Conservation (phyloP, 208 protist genomes). For the Herpetomonas tarakana region DNA sequence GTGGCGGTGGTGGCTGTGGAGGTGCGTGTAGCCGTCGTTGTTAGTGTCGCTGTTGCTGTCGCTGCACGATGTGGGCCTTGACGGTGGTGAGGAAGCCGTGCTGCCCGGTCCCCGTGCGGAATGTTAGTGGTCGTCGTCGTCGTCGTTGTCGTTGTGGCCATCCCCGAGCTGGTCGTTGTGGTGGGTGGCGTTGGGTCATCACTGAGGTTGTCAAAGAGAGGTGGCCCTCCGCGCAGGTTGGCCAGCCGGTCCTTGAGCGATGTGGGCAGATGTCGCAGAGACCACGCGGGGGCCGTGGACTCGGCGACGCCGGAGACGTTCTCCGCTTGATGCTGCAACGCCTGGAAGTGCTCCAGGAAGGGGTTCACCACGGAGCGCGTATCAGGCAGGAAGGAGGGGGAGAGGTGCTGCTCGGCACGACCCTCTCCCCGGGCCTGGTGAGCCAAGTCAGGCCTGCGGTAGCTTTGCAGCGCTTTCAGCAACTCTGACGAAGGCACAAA, state of each 20-base stretch:
- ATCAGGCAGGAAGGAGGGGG: background rate
- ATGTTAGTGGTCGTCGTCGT: background rate
- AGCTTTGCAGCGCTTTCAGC: conserved; percentile 2
- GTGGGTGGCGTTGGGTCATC: background rate
- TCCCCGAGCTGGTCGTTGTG: background rate
- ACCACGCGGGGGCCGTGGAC: too few species aligned
- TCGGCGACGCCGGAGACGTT: too few species aligned
- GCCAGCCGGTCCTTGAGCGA: too few species aligned
- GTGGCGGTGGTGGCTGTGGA: background rate
- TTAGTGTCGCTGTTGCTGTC: background rate
- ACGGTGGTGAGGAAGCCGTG: background rate
- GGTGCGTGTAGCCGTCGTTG: background rate
- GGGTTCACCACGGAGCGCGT: background rate
- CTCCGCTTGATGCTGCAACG: too few species aligned
- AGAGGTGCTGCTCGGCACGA: background rate
- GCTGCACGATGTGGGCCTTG: background rate
- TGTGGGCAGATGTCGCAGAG: too few species aligned
- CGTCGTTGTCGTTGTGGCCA: background rate
- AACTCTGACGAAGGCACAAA: background rate
- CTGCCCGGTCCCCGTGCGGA: too few species aligned
- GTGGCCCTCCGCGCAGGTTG: too few species aligned
- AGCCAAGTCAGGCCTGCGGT: background rate
- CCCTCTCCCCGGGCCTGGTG: background rate
- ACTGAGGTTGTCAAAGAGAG: conserved; percentile 8
- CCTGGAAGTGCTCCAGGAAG: background rate